phyloP scores from a whole-genome alignment of 331 rosid species.

The Malus hybrid region DNA sequence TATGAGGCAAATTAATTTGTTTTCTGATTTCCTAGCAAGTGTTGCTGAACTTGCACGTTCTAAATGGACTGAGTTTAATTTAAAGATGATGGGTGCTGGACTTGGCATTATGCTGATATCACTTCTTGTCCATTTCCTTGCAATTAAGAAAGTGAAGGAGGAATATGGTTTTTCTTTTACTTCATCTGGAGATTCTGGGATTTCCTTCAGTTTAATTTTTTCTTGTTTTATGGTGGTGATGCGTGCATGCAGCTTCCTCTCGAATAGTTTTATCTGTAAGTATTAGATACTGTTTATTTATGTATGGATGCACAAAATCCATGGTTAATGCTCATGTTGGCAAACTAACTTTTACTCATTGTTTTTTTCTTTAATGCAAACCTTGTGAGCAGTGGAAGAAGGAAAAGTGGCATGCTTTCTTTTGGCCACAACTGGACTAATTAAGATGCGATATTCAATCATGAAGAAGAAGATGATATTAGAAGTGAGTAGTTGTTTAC shows the following conservation, averaged over 20 bases:
- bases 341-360: neutral
- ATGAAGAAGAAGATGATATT: conserved; percentile 42
- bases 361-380: neutral
- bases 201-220: conserved; percentile 36
- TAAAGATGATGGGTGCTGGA: conserved; percentile 74
- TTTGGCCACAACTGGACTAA: conserved; percentile 78
- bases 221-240: conserved; percentile 57
- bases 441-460: conserved; percentile 53
- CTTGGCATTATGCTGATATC: conserved; percentile 65
- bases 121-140: conserved; percentile 48
- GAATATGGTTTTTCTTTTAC: conserved; percentile 37
- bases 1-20: conserved; percentile 60
- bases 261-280: conserved; percentile 93
- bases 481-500: conserved; percentile 51
- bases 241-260: conserved; percentile 81
- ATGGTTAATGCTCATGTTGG: conserved; percentile 5
- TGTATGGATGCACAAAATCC: neutral
- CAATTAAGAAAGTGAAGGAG: conserved; percentile 47
- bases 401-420: conserved; percentile 93
- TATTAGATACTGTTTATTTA: conserved; percentile 13
- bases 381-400: conserved; percentile 81
- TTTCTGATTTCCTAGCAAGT: conserved; percentile 52
- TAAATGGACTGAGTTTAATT: conserved; percentile 95
- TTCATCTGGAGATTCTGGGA: conserved; percentile 34
- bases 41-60: conserved; percentile 90